phyloP scores from a whole-genome alignment of 1,284 basidiomycete species.

The Exobasidium cylindrosporum region DNA sequence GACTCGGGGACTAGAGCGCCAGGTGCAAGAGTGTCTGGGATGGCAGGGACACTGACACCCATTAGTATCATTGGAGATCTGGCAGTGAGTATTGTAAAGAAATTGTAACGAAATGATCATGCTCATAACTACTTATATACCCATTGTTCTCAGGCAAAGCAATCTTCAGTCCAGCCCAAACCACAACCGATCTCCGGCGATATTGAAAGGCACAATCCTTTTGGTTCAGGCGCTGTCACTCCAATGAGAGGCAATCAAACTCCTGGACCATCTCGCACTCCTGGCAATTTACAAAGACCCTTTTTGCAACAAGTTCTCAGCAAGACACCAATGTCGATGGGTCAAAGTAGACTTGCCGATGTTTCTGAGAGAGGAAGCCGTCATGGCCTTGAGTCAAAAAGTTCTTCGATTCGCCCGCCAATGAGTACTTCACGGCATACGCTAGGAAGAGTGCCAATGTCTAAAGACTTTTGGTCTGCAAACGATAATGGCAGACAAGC shows the following conservation, averaged over 20 bases:
- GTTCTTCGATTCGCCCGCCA: background rate
- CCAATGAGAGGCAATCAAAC: conserved; percentile 39
- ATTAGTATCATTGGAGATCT: conserved; percentile 55
- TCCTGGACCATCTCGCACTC: conserved; percentile 26
- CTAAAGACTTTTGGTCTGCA: background rate
- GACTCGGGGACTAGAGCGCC: conserved; percentile 32
- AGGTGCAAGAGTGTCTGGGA: conserved; percentile 34
- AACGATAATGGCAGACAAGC: background rate
- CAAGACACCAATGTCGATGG: conserved; percentile 50
- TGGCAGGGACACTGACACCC: conserved; percentile 37
- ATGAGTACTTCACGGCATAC: background rate
- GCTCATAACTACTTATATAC: background rate
- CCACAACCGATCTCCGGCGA: conserved; percentile 25
- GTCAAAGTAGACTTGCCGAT: conserved; percentile 13
- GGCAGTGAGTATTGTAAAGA: conserved; percentile 22
- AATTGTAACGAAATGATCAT: background rate
- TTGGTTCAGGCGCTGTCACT: conserved; percentile 48
- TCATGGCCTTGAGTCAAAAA: background rate
- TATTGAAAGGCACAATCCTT: conserved; percentile 42
- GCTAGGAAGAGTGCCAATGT: background rate
- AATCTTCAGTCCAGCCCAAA: conserved; percentile 24
- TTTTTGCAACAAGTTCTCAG: conserved; percentile 2
- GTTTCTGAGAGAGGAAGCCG: background rate
- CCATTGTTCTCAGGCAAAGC: conserved; percentile 26
- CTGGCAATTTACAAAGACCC: conserved; percentile 5